Evolutionary conservation across 306 rosid species (phyloP), one percentile per base, ranked within the genome.

Genomic region (Betula pendula): DNA sequence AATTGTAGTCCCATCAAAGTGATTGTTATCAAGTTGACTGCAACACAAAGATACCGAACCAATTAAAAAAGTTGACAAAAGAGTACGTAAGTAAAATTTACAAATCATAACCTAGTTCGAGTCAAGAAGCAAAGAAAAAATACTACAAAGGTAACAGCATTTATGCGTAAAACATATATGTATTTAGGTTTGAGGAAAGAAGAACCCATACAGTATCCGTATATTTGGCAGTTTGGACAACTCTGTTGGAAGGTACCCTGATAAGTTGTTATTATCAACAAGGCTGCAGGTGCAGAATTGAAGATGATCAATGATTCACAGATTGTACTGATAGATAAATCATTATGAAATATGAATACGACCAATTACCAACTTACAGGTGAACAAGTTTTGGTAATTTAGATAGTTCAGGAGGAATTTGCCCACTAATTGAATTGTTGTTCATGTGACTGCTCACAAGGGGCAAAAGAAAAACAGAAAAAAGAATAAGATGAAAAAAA

Each of bases 1-100:
- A 75, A 86, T 84, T 52, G 55, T 59, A 68, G 76, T 47, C 78
- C 84, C 84, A 42, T 29, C 70, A 62, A 86, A 86, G 71, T 86
- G 72, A 79, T 86, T 86, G 75, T 84, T 86, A 74, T 86, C 85
- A 29, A 86, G 80, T 75, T 86, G 90, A 60, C 90, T 86, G 84
- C 75, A 63, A 86, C 59, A 67, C 55, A 65, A 62, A 59, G 4
- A 20, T 52, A 62, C 29, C 8, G 24, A 33, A 17, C 8, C 12
- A 14, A 19, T n/a, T 43, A 22, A 72, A 53, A 59, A 59, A 69
- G 55, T 60, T 2, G 12, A 51, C 8, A 20, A 5, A 20, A 56
- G 68, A 68, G 44, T 58, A 20, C 8, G 17, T 13, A 6, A 31
- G 38, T 69, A 49, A 15, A 62, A 4, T 19, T 9, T 35, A 35